Base-by-base conservation (phyloP, 345 rosid genomes). In the Aurinia saxatilis region DNA sequence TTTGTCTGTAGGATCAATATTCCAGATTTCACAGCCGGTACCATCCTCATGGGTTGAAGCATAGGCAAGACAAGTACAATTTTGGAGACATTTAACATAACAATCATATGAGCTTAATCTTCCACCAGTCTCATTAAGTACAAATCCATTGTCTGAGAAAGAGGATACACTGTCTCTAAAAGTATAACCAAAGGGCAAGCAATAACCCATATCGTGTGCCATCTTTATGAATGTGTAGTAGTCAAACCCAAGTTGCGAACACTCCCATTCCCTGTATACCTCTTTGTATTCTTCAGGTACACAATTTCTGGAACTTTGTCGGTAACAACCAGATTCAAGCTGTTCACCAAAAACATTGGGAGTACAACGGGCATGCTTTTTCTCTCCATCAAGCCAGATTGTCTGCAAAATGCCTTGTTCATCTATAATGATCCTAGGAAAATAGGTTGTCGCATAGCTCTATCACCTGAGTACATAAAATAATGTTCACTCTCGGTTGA, bases 1-100 rank as follows among this genome's bases (percentile, higher is more conserved):
- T n/a, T 48, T 48, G 0, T n/a, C 21, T 9, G 58, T 63, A 19
- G 58, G 68, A 14, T 63, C 61, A 1, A 5, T 46, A 21, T 65
- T 35, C 84, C 81, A 80, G 44, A 73, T 67, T 29, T 77, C 73
- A 21, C 84, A 80, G 9, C 70, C 76, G 4, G 74, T 80, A 36
- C 30, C 66, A 53, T 73, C 59, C n/a, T 6, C 19, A 53, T 73
- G 16, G 21, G 60, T 63, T 4, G 79, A 60, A 70, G 82, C 73
- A 70, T 73, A 75, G 1, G 84, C 84, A 35, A 56, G 50, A 57
- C 84, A 80, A 41, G 73, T 56, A 61, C 77, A 75, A 47, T 67
- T 60, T 17, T 34, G 62, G 10, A 70, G 31, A 68, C 84, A 80
- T 23, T 25, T 25, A 27, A 7, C 54, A 15, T 8, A 16, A 33